These are phyloP conservation scores for Linderniella brevidens DNA, from an alignment of 257 asterid genomes.

Conservation along the genomic window DNA sequence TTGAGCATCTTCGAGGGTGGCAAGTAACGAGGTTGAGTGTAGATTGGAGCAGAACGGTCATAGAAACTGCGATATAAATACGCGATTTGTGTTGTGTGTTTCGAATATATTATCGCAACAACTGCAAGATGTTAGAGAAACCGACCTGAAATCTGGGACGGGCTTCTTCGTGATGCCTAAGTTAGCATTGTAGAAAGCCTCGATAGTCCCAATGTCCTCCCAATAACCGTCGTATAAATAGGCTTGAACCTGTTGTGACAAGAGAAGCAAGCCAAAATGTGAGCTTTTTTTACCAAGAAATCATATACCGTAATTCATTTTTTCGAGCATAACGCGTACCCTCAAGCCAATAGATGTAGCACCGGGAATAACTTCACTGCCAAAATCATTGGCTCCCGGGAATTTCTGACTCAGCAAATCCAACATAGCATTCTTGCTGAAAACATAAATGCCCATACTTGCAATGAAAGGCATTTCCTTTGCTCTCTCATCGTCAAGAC, in stretches of 20 bases:
- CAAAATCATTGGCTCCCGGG: slow-evolving; percentile 52
- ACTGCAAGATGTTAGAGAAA: not conserved
- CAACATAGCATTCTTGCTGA: slow-evolving; percentile 43
- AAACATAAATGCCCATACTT: slow-evolving; percentile 53
- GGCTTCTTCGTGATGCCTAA: slow-evolving; percentile 53
- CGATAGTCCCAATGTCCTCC: slow-evolving; percentile 60
- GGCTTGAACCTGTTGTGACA: slow-evolving; percentile 37
- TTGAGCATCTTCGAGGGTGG: slow-evolving; percentile 58
- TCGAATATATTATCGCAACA: not conserved
- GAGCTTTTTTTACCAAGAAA: too few species aligned
- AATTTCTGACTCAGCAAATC: slow-evolving; percentile 27
- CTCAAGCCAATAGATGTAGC: slow-evolving; percentile 48
- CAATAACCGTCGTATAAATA: slow-evolving; percentile 50
- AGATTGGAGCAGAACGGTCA: slow-evolving; percentile 49
- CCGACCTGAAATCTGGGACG: slow-evolving; percentile 44
- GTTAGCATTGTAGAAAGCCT: slow-evolving; percentile 54
- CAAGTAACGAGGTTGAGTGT: slow-evolving; percentile 47
- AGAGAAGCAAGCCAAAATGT: not conserved
- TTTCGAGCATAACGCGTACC: slow-evolving; percentile 19
- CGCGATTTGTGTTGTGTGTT: not conserved
- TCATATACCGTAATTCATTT: not conserved
- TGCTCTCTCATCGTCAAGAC: slow-evolving; percentile 55
- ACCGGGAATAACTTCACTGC: slow-evolving; percentile 61
- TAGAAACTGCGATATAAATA: slow-evolving; percentile 26
- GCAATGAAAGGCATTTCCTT: slow-evolving; percentile 54